Conservation (phyloP, 495 filamentous ascomycete genomes). For the Sordaria brevicollis region DNA sequence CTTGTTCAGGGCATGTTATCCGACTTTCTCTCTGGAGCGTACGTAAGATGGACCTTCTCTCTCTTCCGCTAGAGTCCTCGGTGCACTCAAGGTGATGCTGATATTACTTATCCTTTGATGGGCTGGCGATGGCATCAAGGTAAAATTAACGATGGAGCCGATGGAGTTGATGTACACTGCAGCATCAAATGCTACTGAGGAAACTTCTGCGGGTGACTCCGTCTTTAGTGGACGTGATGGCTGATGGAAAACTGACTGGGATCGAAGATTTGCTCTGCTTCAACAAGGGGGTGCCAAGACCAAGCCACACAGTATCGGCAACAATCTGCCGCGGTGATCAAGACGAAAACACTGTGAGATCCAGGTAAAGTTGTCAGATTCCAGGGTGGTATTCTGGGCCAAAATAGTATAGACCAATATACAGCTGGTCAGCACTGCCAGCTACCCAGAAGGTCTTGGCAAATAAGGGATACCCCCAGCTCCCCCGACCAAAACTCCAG, state of each 20-base stretch:
- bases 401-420: too few relatives aligned
- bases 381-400: too few relatives aligned
- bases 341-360: background rate
- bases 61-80: background rate
- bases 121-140: background rate
- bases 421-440: too few relatives aligned
- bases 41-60: background rate
- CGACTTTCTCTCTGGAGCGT: background rate
- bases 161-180: background rate
- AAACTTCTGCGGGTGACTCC: background rate
- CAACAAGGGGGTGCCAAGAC: background rate
- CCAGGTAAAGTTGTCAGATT: background rate
- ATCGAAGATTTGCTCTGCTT: background rate
- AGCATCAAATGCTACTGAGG: background rate
- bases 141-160: background rate
- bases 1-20: background rate
- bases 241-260: background rate
- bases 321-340: background rate
- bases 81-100: background rate
- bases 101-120: background rate
- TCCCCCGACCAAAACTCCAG: too few relatives aligned
- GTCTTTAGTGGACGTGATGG: background rate
- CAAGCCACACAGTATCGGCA: background rate
- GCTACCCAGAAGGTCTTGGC: too few relatives aligned
- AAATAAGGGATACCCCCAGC: too few relatives aligned